Conservation (phyloP, 2,329 filamentous ascomycete genomes). For the Hymenoscyphus fructigenus region DNA sequence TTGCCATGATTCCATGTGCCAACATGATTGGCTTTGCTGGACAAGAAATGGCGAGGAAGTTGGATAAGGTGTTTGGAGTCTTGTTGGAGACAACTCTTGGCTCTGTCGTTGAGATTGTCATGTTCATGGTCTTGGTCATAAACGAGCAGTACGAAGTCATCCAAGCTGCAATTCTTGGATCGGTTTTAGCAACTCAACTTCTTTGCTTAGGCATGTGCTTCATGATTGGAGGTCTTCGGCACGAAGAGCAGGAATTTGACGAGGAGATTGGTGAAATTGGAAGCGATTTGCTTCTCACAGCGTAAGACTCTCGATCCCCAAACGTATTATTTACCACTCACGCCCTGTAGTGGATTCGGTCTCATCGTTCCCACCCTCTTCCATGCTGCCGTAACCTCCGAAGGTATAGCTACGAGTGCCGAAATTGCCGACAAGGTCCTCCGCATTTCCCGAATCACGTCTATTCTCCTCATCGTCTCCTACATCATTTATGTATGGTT, state of each 20-base stretch:
- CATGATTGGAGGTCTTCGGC: constrained; percentile 68
- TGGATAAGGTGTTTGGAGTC: constrained; percentile 70
- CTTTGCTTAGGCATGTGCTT: constrained; percentile 81
- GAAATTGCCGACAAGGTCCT: constrained; percentile 54
- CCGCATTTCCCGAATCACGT: constrained; percentile 67
- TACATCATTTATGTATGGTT: constrained; percentile 69
- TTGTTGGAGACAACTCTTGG: constrained; percentile 64
- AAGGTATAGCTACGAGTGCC: constrained; percentile 34
- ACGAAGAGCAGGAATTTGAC: constrained; percentile 70
- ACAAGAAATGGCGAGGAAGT: constrained; percentile 69
- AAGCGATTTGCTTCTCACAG: constrained; percentile 72
- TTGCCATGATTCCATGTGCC: constrained; percentile 75
- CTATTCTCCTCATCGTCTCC: constrained; percentile 68
- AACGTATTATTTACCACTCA: constrained; percentile 13
- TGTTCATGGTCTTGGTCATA: constrained; percentile 74
- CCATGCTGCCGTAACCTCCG: constrained; percentile 45
- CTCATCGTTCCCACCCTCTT: constrained; percentile 48
- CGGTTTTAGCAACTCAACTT: constrained; percentile 77
- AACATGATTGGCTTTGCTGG: constrained; percentile 75
- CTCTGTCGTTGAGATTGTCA: constrained; percentile 76
- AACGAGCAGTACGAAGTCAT: constrained; percentile 65
- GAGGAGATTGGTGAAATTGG: constrained; percentile 77
- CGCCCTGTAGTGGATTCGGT: constrained; percentile 44
- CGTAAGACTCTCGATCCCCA: constrained; percentile 51
- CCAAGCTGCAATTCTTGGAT: constrained; percentile 79